phyloP scores from a whole-genome alignment of 1,139 yeast species.

The Meyerozyma athensensis region DNA sequence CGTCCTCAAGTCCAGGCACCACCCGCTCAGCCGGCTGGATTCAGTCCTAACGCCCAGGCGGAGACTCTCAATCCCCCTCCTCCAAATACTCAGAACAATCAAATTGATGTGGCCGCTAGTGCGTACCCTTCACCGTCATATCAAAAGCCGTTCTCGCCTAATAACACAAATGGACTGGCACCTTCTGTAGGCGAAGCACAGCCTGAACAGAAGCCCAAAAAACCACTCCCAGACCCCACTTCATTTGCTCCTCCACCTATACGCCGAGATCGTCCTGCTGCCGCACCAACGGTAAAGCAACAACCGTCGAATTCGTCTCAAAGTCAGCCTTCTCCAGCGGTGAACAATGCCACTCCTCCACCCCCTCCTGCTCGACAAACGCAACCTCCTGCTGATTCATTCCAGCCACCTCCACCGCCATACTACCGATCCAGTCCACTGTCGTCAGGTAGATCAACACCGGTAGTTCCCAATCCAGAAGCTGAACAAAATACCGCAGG shows the following conservation, averaged over 20 bases:
- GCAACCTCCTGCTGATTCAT: background rate
- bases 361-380: background rate
- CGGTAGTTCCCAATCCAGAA: too few relatives aligned
- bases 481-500: too few relatives aligned
- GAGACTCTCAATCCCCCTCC: background rate
- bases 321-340: background rate
- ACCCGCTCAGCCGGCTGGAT: background rate
- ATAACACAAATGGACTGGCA: constrained; percentile 1
- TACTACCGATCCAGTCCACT: constrained; percentile 10
- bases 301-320: background rate
- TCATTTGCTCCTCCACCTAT: constrained; percentile 43
- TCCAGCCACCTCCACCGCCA: background rate
- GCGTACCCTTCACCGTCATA: constrained; percentile 3
- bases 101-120: too few relatives aligned
- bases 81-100: too few relatives aligned
- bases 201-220: constrained; percentile 11
- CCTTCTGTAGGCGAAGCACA: constrained; percentile 2
- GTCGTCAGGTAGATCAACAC: too few relatives aligned
- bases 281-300: background rate
- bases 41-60: background rate
- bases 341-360: background rate
- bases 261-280: constrained; percentile 15
- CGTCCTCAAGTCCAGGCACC: background rate
- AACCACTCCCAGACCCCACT: constrained; percentile 34
- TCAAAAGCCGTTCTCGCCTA: too few relatives aligned